These are phyloP conservation scores for Boechera divaricarpa DNA, from an alignment of 345 rosid species.

Conservation along the genomic window DNA sequence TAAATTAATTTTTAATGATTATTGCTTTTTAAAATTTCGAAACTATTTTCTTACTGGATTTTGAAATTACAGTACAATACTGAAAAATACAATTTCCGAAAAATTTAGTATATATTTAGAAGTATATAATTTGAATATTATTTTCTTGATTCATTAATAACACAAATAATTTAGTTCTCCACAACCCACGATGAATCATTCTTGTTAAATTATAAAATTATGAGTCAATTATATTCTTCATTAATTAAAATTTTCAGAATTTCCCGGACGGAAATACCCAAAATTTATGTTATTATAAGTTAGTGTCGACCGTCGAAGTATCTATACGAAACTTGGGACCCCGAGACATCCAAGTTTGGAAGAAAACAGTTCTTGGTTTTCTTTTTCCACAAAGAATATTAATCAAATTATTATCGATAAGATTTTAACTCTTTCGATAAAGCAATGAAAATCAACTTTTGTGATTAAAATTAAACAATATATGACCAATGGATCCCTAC, in stretches of 20 bases:
- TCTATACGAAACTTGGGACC: constrained; percentile 41
- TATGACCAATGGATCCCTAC: constrained; percentile 40
- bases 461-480: background rate
- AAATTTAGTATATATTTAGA: too few relatives aligned
- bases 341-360: constrained; percentile 37
- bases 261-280: background rate
- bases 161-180: background rate
- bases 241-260: background rate
- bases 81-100: background rate
- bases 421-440: constrained; percentile 43
- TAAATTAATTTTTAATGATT: background rate
- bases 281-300: constrained; percentile 12
- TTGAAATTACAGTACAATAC: background rate
- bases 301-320: constrained; percentile 38
- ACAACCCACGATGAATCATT: background rate
- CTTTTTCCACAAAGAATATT: constrained; percentile 18
- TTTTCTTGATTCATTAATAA: background rate
- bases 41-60: background rate
- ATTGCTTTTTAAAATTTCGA: background rate
- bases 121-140: background rate
- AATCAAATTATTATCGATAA: constrained; percentile 30
- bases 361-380: constrained; percentile 36
- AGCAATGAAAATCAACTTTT: constrained; percentile 44
- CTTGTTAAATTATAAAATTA: background rate
- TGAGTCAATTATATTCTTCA: background rate